Conservation (phyloP, 805 yeast species). For the Saccharomycopsis oosterbeekiorum region DNA sequence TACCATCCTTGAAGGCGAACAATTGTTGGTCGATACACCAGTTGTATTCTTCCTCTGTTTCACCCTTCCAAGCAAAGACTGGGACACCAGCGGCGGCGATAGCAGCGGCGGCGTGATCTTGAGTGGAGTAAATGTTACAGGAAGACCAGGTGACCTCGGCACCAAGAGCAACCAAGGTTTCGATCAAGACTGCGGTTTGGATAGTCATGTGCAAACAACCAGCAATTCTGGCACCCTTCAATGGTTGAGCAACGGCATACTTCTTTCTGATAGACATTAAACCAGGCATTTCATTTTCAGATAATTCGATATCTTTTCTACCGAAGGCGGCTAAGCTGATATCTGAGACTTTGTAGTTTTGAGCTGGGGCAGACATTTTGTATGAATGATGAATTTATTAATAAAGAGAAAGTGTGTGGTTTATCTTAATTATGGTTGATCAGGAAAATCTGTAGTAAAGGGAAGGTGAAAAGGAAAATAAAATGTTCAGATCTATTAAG, state of each 20-base stretch:
- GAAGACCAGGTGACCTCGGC: conserved; percentile 99
- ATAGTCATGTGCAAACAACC: conserved; percentile 99
- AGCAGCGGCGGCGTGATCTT: conserved; percentile 99
- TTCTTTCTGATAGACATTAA: conserved; percentile 92
- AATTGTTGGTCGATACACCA: conserved; percentile 99
- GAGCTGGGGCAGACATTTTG: conserved; percentile 51
- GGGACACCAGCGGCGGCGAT: conserved; percentile 99
- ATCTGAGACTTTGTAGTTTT: conserved; percentile 92
- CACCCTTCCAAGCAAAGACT: conserved; percentile 99
- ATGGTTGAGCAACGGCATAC: conserved; percentile 88
- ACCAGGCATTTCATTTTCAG: conserved; percentile 99
- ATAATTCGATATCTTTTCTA: conserved; percentile 97
- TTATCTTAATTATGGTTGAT: no score
- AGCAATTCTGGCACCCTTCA: conserved; percentile 97
- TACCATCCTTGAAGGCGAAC: conserved; percentile 92
- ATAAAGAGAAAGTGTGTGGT: no score
- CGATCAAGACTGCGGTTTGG: conserved; percentile 97
- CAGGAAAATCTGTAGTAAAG: no score
- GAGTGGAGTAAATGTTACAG: conserved; percentile 98
- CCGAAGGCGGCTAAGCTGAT: conserved; percentile 98
- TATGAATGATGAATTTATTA: no score
- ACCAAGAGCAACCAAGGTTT: conserved; percentile 93
- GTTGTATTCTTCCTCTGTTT: conserved; percentile 97
- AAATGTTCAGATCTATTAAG: background rate
- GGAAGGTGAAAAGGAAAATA: no score